Percentiles rank a stretch among this genome's conserved stretches.
Conservation (phyloP, 2,329 filamentous ascomycete genomes). For the Ophidiomyces ophidiicola region DNA sequence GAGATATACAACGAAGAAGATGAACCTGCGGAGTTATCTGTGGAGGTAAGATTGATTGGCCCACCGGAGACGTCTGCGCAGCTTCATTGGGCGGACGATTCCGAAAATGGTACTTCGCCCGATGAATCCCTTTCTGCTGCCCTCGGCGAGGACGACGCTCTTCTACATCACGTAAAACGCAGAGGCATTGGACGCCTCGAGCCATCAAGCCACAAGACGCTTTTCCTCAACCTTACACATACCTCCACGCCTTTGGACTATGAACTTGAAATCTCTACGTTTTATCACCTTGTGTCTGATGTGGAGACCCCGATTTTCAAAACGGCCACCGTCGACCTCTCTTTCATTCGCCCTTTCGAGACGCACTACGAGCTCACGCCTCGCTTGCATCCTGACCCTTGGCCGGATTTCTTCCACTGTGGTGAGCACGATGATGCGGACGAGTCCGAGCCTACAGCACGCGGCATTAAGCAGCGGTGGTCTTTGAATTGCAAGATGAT, state of each 20-base stretch:
- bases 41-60: conserved; percentile 58
- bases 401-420: conserved; percentile 75
- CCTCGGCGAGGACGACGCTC: conserved; percentile 12
- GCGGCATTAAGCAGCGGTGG: conserved; percentile 71
- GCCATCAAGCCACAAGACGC: conserved; percentile 21
- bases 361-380: conserved; percentile 81
- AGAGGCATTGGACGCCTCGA: conserved; percentile 27
- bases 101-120: conserved; percentile 17
- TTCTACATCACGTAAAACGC: conserved; percentile 18
- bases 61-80: conserved; percentile 36
- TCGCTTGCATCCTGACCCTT: conserved; percentile 60
- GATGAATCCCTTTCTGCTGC: conserved; percentile 9
- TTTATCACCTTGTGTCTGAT: conserved; percentile 71
- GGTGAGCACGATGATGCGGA: conserved; percentile 15
- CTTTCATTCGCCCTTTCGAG: conserved; percentile 74
- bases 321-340: conserved; percentile 53
- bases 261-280: conserved; percentile 58
- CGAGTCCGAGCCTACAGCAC: conserved; percentile 25
- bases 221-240: conserved; percentile 41
- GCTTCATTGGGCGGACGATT: conserved; percentile 37
- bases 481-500: conserved; percentile 57
- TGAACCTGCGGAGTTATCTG: conserved; percentile 57
- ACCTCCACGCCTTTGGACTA: conserved; percentile 44
- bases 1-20: conserved; percentile 73
- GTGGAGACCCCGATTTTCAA: conserved; percentile 70